Evolutionary conservation across 202 grass and related monocot species (phyloP).

Genomic region (Thinopyrum obtusiflorum): DNA sequence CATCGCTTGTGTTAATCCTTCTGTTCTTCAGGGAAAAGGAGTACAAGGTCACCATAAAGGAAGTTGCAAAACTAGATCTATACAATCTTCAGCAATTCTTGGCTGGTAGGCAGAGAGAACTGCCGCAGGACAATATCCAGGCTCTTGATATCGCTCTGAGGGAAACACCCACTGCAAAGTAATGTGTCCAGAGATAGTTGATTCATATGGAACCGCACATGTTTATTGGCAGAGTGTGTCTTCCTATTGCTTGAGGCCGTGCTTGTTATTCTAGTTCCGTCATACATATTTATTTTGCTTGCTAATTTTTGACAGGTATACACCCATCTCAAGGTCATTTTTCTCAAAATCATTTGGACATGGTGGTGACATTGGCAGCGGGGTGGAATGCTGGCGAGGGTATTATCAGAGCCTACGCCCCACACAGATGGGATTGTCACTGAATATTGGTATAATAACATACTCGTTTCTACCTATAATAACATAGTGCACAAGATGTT

Average conservation of each 20-base stretch:
- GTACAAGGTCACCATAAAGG: slow-evolving; percentile 55
- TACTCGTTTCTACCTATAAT: slow-evolving; percentile 23
- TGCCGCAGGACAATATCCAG: slow-evolving; percentile 54
- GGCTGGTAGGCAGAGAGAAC: slow-evolving; percentile 33
- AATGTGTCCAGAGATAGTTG: background rate
- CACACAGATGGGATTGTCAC: slow-evolving; percentile 77
- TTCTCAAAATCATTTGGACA: slow-evolving; percentile 52
- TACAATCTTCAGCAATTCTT: slow-evolving; percentile 51
- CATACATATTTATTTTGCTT: background rate
- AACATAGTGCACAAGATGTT: background rate
- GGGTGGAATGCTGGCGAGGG: slow-evolving; percentile 75
- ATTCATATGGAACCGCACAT: background rate
- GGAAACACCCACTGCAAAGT: slow-evolving; percentile 36
- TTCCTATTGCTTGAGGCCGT: background rate
- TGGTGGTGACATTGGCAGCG: slow-evolving; percentile 34
- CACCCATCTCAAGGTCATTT: slow-evolving; percentile 63
- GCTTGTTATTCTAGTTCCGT: background rate
- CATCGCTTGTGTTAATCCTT: background rate
- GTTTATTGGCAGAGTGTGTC: background rate
- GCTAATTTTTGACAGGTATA: slow-evolving; percentile 50
- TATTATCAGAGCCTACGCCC: slow-evolving; percentile 83
- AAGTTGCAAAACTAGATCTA: slow-evolving; percentile 33
- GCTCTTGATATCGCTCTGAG: slow-evolving; percentile 72
- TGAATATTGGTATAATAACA: slow-evolving; percentile 59
- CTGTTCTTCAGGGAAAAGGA: slow-evolving; percentile 32